phyloP scores from a whole-genome alignment of 2,329 filamentous ascomycete genomes.

The Ceratocystis ficicola region DNA sequence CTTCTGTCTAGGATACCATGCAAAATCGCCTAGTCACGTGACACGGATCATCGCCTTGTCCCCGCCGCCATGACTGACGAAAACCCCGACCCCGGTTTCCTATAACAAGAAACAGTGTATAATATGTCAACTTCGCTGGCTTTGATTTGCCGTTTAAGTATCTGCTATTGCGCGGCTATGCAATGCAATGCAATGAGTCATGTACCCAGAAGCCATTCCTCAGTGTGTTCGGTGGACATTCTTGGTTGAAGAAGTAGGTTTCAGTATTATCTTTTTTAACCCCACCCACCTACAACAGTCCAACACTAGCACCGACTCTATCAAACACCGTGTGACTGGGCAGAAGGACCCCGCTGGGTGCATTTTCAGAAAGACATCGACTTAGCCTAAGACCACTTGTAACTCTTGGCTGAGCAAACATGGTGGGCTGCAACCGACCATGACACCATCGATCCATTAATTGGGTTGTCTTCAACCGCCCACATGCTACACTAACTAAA shows the following conservation, averaged over 20 bases:
- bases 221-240: not conserved
- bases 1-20: not conserved
- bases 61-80: too few relatives aligned
- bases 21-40: not conserved
- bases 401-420: not conserved
- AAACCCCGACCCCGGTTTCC: too few relatives aligned
- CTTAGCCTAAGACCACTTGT: not conserved
- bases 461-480: not conserved
- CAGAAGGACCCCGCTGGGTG: not conserved
- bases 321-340: too few relatives aligned
- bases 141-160: not conserved
- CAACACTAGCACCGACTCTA: too few relatives aligned
- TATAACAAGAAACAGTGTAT: too few relatives aligned
- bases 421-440: not conserved
- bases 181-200: not conserved
- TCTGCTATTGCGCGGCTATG: not conserved
- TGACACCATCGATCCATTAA: not conserved
- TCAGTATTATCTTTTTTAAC: too few relatives aligned
- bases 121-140: not conserved
- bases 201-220: not conserved
- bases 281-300: too few relatives aligned
- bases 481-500: too few relatives aligned
- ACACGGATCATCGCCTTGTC: too few relatives aligned
- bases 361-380: not conserved
- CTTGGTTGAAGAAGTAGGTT: too few relatives aligned